These are phyloP conservation scores for Brasilioporus rufonigricans DNA, from an alignment of 768 basidiomycete genomes.

Conservation along the genomic window DNA sequence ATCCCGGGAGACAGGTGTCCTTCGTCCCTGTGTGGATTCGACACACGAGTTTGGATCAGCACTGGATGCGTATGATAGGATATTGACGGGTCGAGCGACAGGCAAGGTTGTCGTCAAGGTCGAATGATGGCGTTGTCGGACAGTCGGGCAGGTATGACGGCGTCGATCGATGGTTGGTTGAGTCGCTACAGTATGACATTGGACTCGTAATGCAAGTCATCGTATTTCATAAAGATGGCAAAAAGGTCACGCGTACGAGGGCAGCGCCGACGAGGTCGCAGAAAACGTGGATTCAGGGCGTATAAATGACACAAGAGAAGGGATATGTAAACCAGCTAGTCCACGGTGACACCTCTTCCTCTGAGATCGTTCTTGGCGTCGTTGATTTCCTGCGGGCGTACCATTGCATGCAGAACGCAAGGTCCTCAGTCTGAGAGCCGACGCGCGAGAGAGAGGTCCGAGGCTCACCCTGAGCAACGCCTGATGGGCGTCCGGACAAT, in stretches of 20 bases:
- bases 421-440: too few species aligned
- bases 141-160: too few species aligned
- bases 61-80: slow-evolving; percentile 58
- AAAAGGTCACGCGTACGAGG: too few species aligned
- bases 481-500: slow-evolving; percentile 77
- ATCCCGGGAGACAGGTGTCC: slow-evolving; percentile 30
- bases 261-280: too few species aligned
- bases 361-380: slow-evolving; percentile 57
- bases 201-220: background rate
- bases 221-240: too few species aligned
- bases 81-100: slow-evolving; percentile 52
- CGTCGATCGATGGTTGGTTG: too few species aligned
- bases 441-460: too few species aligned
- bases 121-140: slow-evolving; percentile 13
- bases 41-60: slow-evolving; percentile 55
- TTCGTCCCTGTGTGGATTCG: slow-evolving; percentile 56
- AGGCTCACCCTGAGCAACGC: slow-evolving; percentile 54
- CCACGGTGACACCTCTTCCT: slow-evolving; percentile 58
- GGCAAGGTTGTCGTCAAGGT: slow-evolving; percentile 69
- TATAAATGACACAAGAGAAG: too few species aligned
- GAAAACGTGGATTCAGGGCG: too few species aligned
- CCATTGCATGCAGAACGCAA: background rate
- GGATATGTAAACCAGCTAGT: slow-evolving; percentile 33
- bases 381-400: slow-evolving; percentile 55
- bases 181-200: background rate